phyloP scores from a whole-genome alignment of 768 basidiomycete species.

The Amanita polypyramis region DNA sequence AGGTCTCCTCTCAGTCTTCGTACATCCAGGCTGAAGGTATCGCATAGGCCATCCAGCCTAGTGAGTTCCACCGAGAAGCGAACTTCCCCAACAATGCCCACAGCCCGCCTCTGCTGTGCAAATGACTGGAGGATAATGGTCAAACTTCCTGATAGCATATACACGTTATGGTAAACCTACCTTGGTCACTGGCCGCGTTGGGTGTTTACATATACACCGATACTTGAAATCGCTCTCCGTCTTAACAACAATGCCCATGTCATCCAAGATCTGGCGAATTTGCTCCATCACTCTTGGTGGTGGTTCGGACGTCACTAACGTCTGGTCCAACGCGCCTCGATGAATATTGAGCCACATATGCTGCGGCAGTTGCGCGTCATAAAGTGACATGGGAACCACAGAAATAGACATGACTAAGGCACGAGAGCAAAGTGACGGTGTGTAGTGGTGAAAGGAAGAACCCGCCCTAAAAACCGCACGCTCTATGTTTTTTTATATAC shows the following conservation, averaged over 20 bases:
- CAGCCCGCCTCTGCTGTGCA: conserved; percentile 17
- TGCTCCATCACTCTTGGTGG: conserved; percentile 73
- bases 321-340: conserved; percentile 82
- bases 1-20: conserved; percentile 80
- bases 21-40: conserved; percentile 83
- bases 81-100: conserved; percentile 85
- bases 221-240: conserved; percentile 77
- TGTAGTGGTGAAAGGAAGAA: too few relatives aligned
- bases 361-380: neutral
- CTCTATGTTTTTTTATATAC: too few relatives aligned
- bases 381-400: conserved; percentile 19
- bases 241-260: conserved; percentile 76
- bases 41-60: conserved; percentile 68
- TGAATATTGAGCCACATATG: conserved; percentile 30
- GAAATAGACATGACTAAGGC: conserved; percentile 1
- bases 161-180: neutral
- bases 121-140: too few relatives aligned
- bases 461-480: too few relatives aligned
- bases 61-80: conserved; percentile 91
- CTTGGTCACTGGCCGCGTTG: neutral
- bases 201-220: conserved; percentile 52
- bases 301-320: conserved; percentile 65
- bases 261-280: conserved; percentile 54
- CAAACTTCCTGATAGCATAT: neutral
- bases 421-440: too few relatives aligned